phyloP scores from a whole-genome alignment of 805 yeast genomes.

The Kodamaea kaohsiungensis region DNA sequence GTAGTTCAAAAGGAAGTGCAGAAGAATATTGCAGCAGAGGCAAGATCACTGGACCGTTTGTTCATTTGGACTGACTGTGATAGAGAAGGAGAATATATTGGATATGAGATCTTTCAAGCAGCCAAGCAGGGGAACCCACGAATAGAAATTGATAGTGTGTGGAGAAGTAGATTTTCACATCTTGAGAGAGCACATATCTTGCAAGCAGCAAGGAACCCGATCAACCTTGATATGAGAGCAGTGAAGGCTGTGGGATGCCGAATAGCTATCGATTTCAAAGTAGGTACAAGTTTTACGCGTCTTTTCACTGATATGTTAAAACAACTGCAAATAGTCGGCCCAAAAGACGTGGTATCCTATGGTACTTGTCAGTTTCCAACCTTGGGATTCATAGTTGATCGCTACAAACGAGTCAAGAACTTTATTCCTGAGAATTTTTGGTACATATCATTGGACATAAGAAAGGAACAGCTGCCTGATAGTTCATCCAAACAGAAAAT shows the following conservation, averaged over 20 bases:
- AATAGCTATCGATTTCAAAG: conserved; percentile 81
- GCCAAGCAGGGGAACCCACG: conserved; percentile 59
- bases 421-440: conserved; percentile 83
- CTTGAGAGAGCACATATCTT: conserved; percentile 73
- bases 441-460: conserved; percentile 59
- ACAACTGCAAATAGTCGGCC: conserved; percentile 31
- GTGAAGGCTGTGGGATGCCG: conserved; percentile 86
- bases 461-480: conserved; percentile 28
- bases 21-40: conserved; percentile 66
- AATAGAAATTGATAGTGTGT: conserved; percentile 44
- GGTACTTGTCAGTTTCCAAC: conserved; percentile 98
- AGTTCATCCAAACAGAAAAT: conserved; percentile 29
- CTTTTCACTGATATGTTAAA: conserved; percentile 60
- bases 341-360: conserved; percentile 59
- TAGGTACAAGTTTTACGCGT: conserved; percentile 89
- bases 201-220: conserved; percentile 72
- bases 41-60: conserved; percentile 56
- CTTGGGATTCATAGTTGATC: conserved; percentile 91
- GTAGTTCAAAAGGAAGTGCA: conserved; percentile 50
- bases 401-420: conserved; percentile 71
- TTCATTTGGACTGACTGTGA: conserved; percentile 99
- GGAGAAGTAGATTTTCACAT: conserved; percentile 87
- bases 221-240: conserved; percentile 59
- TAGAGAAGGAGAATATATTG: conserved; percentile 93
- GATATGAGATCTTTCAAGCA: conserved; percentile 75